These are phyloP conservation scores for Tausonia pullulans DNA, from an alignment of 1,284 basidiomycete species.

Conservation along the genomic window DNA sequence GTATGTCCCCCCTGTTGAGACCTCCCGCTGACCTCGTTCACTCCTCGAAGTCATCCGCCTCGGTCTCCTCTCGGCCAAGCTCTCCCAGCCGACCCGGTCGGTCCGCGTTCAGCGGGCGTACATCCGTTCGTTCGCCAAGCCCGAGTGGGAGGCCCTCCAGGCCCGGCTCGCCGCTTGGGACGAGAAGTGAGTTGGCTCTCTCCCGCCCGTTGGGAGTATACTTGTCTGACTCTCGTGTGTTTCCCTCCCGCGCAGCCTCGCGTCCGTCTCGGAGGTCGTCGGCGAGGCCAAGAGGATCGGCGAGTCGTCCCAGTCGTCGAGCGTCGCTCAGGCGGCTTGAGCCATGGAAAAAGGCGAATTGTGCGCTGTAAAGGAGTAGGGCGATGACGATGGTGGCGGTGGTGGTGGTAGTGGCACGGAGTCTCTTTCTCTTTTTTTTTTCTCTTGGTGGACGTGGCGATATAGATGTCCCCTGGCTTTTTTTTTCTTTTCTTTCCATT, in stretches of 20 bases:
- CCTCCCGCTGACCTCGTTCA: constrained; percentile 2
- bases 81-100: constrained; percentile 68
- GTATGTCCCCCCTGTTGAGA: not conserved
- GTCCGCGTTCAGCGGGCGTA: constrained; percentile 67
- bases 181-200: constrained; percentile 19
- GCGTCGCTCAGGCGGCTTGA: not conserved
- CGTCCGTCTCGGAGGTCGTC: constrained; percentile 27
- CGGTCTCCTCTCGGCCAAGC: constrained; percentile 67
- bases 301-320: not conserved
- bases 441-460: too few relatives aligned
- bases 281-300: constrained; percentile 29
- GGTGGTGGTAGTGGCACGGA: too few relatives aligned
- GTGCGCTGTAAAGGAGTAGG: too few relatives aligned
- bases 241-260: constrained; percentile 1
- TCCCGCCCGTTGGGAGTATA: not conserved
- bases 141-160: constrained; percentile 75
- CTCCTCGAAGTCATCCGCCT: constrained; percentile 62
- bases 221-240: not conserved
- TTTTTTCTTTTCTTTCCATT: too few relatives aligned
- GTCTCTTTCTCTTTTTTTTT: too few relatives aligned
- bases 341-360: too few relatives aligned
- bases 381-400: too few relatives aligned
- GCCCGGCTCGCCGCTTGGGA: constrained; percentile 72
- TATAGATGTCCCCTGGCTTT: too few relatives aligned
- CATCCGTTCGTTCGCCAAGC: constrained; percentile 60